phyloP scores from a whole-genome alignment of 208 protist genomes.

The Crithidia brevicula region DNA sequence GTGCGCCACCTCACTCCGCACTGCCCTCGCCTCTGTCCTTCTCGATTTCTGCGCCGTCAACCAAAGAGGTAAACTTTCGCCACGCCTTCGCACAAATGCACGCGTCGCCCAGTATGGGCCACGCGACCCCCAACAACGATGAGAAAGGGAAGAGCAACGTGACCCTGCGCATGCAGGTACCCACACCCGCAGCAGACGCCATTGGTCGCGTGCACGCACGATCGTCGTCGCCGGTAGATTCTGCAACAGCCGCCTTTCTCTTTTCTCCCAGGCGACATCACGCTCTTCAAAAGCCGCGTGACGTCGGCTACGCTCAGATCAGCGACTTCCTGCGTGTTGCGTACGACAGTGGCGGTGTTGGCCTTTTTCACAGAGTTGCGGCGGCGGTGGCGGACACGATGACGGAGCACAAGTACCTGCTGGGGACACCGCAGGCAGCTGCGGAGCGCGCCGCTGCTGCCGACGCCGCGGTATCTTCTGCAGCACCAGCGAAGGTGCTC shows the following conservation, averaged over 20 bases:
- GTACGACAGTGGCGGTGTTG: neutral
- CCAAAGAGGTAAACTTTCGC: conserved; percentile 30
- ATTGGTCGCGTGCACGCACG: conserved; percentile 4
- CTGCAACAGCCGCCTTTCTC: neutral
- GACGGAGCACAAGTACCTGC: neutral
- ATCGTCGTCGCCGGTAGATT: neutral
- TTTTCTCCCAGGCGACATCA: neutral
- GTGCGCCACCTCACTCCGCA: too few species aligned
- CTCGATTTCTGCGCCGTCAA: too few species aligned
- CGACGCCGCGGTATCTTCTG: too few species aligned
- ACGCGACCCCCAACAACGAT: too few species aligned
- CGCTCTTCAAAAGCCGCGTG: neutral
- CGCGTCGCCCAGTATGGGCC: neutral
- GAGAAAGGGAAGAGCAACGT: too few species aligned
- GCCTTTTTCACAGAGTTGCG: conserved; percentile 13
- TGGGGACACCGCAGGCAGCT: neutral
- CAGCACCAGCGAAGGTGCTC: too few species aligned
- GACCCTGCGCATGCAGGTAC: too few species aligned
- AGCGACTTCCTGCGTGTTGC: conserved; percentile 12
- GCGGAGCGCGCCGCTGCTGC: neutral
- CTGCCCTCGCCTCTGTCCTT: too few species aligned
- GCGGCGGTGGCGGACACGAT: conserved; percentile 7
- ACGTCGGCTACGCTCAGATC: conserved; percentile 26
- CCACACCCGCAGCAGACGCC: too few species aligned
- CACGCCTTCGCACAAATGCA: conserved; percentile 12